Evolutionary conservation across 768 basidiomycete genomes (phyloP), one percentile per base, ranked within the genome.

Genomic region (Strobilomyces dryophilus): DNA sequence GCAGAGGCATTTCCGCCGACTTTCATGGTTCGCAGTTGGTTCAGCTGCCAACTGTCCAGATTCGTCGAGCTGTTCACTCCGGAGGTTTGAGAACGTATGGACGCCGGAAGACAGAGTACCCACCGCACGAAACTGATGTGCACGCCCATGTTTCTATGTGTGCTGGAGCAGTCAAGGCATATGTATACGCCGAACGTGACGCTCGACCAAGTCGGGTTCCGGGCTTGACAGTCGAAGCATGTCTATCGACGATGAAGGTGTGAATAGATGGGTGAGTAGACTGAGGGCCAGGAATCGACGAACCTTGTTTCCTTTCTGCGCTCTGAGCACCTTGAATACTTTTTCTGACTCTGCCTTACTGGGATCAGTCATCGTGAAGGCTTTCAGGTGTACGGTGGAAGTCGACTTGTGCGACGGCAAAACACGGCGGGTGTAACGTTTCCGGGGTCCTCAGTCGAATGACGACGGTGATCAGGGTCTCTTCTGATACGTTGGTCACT

Each of bases 181-280:
- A 99, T 94, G 72, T 98, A 98, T 14, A 98, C 85, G 32, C 92
- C 95, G 66, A 89, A 99, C 0, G 93, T 95, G 20, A 97, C 92
- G 56, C 92, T 94, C 4, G 94, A 86, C 97, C 95, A 98, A 31
- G 94, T 97, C 43, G 95, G 95, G 73, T 97, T 97, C 63, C 93
- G 87, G 44, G 95, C 94, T 63, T 82, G 80, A 69, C 95, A 98
- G 70, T 98, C 95, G 63, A 97, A 97, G 73, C 95, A 98, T 66
- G 79, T 76, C 89, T 92, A 66, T 45, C 54, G 63, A 59, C 55
- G 41, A 49, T 52, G 43, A 58, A 49, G 52, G 47, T 42, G 48
- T 8, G 29, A 40, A 20, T 18, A 24, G 4, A 4, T 29, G 29
- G 9, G 29, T 29, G 29, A 29, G 7, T 9, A 29, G 29, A 9